Evolutionary conservation across 345 rosid genomes (phyloP).

Genomic region (Pistacia integerrima): DNA sequence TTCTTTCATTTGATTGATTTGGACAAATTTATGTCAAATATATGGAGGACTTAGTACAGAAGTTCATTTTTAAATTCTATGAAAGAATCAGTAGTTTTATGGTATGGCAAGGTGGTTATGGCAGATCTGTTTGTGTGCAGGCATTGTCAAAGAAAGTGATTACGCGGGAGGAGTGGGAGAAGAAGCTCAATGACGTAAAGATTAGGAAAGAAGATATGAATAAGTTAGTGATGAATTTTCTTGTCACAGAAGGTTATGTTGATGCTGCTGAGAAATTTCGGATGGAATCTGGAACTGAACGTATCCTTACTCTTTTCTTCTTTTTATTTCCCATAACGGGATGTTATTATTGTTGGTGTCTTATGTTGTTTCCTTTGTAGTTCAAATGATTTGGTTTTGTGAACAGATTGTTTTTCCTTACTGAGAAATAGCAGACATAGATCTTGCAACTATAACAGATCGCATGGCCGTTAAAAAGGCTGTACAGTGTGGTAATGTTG

Average conservation of each 20-base stretch:
- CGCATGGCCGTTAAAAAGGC: slow-evolving; percentile 99
- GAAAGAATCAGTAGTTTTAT: not conserved
- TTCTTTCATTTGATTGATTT: not conserved
- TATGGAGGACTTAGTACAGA: not conserved
- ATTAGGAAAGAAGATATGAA: slow-evolving; percentile 96
- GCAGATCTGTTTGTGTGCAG: slow-evolving; percentile 29
- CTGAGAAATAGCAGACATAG: slow-evolving; percentile 80
- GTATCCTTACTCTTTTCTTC: slow-evolving; percentile 53
- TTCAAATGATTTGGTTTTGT: slow-evolving; percentile 9
- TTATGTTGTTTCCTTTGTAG: not conserved
- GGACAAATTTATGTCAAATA: not conserved
- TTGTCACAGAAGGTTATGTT: slow-evolving; percentile 94
- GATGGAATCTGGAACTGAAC: slow-evolving; percentile 91
- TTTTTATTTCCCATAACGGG: not conserved
- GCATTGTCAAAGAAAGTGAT: slow-evolving; percentile 71
- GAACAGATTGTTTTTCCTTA: slow-evolving; percentile 39
- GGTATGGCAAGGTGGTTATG: not conserved
- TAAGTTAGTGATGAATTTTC: slow-evolving; percentile 95
- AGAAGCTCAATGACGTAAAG: slow-evolving; percentile 81
- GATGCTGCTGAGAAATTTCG: slow-evolving; percentile 93
- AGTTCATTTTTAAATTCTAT: not conserved
- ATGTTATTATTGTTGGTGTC: not conserved
- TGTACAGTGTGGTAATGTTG: slow-evolving; percentile 91
- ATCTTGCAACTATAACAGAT: slow-evolving; percentile 88
- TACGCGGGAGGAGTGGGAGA: slow-evolving; percentile 90